These are phyloP conservation scores for Cucurbita argyrosperma DNA, from an alignment of 306 rosid genomes.

Conservation along the genomic window DNA sequence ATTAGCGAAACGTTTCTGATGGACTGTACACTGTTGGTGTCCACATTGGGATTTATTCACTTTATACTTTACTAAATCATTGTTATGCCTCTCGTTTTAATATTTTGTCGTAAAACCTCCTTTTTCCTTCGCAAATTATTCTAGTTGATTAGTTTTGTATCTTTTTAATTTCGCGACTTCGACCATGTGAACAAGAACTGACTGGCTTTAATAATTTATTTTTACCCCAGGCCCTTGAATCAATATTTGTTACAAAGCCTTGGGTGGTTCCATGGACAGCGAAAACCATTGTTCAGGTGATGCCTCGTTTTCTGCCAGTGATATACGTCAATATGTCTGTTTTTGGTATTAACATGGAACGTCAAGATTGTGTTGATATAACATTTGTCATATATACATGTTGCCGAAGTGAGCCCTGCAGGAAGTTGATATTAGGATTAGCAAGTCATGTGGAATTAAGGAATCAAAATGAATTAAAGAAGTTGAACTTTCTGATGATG, in stretches of 20 bases:
- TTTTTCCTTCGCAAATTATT: no score
- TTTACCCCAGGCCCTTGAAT: neutral
- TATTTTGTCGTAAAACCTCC: neutral
- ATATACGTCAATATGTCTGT: neutral
- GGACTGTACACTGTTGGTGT: neutral
- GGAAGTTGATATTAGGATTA: neutral
- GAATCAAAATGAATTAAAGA: neutral
- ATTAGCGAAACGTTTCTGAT: neutral
- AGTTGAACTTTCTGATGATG: constrained; percentile 7
- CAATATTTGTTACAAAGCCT: neutral
- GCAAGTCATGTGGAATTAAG: neutral
- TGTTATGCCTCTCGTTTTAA: neutral
- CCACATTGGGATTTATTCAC: neutral
- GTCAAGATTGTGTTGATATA: neutral
- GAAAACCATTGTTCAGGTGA: constrained; percentile 72
- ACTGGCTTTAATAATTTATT: neutral
- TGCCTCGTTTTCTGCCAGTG: neutral
- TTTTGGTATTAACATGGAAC: neutral
- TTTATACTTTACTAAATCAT: neutral
- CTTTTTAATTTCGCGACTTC: neutral
- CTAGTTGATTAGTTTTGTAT: neutral
- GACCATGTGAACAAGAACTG: neutral
- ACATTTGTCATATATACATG: neutral
- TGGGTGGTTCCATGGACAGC: constrained; percentile 96
- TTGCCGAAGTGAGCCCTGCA: neutral